phyloP scores from a whole-genome alignment of 495 filamentous ascomycete species.

The Penicillium soppii region DNA sequence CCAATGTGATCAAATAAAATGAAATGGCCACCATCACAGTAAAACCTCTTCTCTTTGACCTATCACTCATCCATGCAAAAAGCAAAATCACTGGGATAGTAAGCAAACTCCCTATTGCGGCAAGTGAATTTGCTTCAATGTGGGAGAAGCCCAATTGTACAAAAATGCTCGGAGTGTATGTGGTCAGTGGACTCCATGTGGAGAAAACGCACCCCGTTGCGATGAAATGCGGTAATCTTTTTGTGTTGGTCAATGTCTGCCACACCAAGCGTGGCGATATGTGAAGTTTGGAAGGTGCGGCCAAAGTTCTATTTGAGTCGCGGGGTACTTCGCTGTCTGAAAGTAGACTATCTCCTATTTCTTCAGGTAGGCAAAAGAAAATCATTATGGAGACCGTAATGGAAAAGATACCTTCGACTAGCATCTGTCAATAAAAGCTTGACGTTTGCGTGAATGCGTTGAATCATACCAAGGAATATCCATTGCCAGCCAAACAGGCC shows the following conservation, averaged over 20 bases:
- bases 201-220: slow-evolving; percentile 34
- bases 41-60: slow-evolving; percentile 17
- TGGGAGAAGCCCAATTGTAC: slow-evolving; percentile 32
- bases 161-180: slow-evolving; percentile 40
- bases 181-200: slow-evolving; percentile 35
- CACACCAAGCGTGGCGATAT: slow-evolving; percentile 13
- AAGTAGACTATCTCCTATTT: background rate
- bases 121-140: slow-evolving; percentile 32
- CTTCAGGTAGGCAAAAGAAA: slow-evolving; percentile 36
- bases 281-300: background rate
- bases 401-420: background rate
- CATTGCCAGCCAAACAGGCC: slow-evolving; percentile 57
- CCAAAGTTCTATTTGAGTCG: background rate
- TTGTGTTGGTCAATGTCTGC: slow-evolving; percentile 21
- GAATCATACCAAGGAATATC: slow-evolving; percentile 46
- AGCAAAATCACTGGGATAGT: slow-evolving; percentile 32
- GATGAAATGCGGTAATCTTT: slow-evolving; percentile 37
- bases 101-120: slow-evolving; percentile 31
- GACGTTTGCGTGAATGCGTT: background rate
- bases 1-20: slow-evolving; percentile 22
- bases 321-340: background rate
- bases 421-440: background rate
- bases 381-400: slow-evolving; percentile 27
- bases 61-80: slow-evolving; percentile 31
- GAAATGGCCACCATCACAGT: slow-evolving; percentile 24